phyloP scores from a whole-genome alignment of 495 filamentous ascomycete genomes.

The Penicillium daleae region DNA sequence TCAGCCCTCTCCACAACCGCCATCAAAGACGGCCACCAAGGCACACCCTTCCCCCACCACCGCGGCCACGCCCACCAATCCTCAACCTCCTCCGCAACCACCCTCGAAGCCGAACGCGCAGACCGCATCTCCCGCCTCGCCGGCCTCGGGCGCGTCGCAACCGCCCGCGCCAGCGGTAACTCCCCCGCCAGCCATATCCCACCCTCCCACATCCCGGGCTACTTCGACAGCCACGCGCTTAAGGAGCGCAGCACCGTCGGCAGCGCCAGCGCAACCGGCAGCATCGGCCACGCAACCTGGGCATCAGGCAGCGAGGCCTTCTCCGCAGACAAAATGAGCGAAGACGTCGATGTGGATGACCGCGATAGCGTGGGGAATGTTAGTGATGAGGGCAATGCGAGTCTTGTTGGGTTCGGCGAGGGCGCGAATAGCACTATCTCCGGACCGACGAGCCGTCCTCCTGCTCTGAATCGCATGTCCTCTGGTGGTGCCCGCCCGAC shows the following conservation, averaged over 20 bases:
- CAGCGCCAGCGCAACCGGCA: slow-evolving; percentile 77
- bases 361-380: slow-evolving; percentile 67
- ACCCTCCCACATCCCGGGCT: slow-evolving; percentile 48
- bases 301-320: slow-evolving; percentile 65
- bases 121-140: slow-evolving; percentile 91
- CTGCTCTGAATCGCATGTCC: slow-evolving; percentile 35
- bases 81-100: slow-evolving; percentile 63
- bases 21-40: slow-evolving; percentile 91
- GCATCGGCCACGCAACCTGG: slow-evolving; percentile 75
- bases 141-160: slow-evolving; percentile 78
- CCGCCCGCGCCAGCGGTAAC: slow-evolving; percentile 57
- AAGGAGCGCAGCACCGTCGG: slow-evolving; percentile 84
- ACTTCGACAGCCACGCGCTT: slow-evolving; percentile 71
- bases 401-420: slow-evolving; percentile 84
- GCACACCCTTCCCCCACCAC: slow-evolving; percentile 59
- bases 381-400: slow-evolving; percentile 76
- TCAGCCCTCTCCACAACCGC: slow-evolving; percentile 87
- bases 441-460: slow-evolving; percentile 63
- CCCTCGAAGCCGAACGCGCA: slow-evolving; percentile 85
- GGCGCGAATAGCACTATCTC: slow-evolving; percentile 79
- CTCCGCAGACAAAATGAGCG: slow-evolving; percentile 72
- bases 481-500: slow-evolving; percentile 39
- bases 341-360: slow-evolving; percentile 60
- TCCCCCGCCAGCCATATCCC: slow-evolving; percentile 32
- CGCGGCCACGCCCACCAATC: slow-evolving; percentile 56